Evolutionary conservation across 176 grass and related monocot species (phyloP).

Genomic region (Melocanna baccifera): DNA sequence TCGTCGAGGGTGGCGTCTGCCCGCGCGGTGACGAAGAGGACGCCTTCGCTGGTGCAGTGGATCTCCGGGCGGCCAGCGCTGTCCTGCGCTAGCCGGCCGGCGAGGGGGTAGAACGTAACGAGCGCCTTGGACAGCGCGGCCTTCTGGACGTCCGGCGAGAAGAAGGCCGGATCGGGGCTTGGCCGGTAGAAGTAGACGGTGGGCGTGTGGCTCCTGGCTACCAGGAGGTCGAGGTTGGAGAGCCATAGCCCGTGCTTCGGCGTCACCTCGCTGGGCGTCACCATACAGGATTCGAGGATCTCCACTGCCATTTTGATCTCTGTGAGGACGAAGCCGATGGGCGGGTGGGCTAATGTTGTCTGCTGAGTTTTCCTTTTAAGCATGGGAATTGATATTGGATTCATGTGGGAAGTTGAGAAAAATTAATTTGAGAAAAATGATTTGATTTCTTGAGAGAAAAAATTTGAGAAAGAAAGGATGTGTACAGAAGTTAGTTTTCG

Average conservation of each 20-base stretch:
- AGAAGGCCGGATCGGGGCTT: conserved; percentile 9
- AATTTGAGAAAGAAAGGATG: too few species aligned
- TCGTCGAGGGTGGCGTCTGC: conserved; percentile 9
- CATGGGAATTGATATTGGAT: too few species aligned
- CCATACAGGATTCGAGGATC: conserved; percentile 1
- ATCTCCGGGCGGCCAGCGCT: conserved; percentile 48
- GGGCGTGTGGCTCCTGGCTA: conserved; percentile 47
- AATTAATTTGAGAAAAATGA: too few species aligned
- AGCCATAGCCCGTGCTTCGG: conserved; percentile 40
- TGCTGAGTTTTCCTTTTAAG: too few species aligned
- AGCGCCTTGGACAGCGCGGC: conserved; percentile 50
- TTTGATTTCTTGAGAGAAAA: too few species aligned
- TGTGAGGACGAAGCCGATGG: background rate
- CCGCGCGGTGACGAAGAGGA: conserved; percentile 44
- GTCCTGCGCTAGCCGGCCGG: conserved; percentile 51
- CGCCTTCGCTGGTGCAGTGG: conserved; percentile 52
- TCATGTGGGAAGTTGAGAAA: too few species aligned
- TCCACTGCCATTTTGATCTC: background rate
- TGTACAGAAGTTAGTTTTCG: too few species aligned
- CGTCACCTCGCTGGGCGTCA: conserved; percentile 3
- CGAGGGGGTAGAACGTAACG: conserved; percentile 61
- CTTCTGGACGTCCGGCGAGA: conserved; percentile 36
- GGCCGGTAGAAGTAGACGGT: conserved; percentile 53
- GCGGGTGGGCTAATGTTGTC: too few species aligned
- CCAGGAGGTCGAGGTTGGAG: conserved; percentile 59